Percentiles rank a stretch among this genome's conserved stretches.
These are phyloP conservation scores for Salix suchowensis DNA, from an alignment of 345 rosid genomes.

Conservation along the genomic window DNA sequence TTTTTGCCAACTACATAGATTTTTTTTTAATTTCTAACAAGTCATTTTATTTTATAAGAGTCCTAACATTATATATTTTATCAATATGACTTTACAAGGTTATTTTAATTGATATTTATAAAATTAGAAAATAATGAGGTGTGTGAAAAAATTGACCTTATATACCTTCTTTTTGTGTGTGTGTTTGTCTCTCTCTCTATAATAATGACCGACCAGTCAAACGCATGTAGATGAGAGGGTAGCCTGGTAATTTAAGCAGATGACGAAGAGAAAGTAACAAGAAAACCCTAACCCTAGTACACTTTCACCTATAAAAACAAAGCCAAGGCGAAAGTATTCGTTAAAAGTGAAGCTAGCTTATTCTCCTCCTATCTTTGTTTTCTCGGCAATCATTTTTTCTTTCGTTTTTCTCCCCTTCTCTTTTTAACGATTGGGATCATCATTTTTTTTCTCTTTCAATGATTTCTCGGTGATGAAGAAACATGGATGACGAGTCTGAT, in stretches of 20 bases:
- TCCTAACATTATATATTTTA: too few relatives aligned
- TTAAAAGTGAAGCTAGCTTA: background rate
- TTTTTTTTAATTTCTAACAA: too few relatives aligned
- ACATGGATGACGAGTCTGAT: constrained; percentile 55
- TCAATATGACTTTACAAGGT: too few relatives aligned
- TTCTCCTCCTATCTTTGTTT: background rate
- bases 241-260: background rate
- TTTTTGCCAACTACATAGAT: too few relatives aligned
- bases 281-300: constrained; percentile 9
- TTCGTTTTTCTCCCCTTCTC: background rate
- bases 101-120: too few relatives aligned
- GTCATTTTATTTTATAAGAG: too few relatives aligned
- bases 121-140: too few relatives aligned
- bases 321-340: background rate
- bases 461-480: constrained; percentile 39
- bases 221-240: background rate
- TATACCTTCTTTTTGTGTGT: too few relatives aligned
- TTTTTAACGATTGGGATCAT: background rate
- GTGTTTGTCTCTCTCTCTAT: too few relatives aligned
- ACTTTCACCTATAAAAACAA: constrained; percentile 4
- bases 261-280: background rate
- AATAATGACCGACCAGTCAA: background rate
- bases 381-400: background rate
- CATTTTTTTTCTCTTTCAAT: background rate
- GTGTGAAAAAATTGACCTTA: background rate